These are phyloP conservation scores for Aechmea fasciata DNA, from an alignment of 176 grass and related monocot genomes.

Conservation along the genomic window DNA sequence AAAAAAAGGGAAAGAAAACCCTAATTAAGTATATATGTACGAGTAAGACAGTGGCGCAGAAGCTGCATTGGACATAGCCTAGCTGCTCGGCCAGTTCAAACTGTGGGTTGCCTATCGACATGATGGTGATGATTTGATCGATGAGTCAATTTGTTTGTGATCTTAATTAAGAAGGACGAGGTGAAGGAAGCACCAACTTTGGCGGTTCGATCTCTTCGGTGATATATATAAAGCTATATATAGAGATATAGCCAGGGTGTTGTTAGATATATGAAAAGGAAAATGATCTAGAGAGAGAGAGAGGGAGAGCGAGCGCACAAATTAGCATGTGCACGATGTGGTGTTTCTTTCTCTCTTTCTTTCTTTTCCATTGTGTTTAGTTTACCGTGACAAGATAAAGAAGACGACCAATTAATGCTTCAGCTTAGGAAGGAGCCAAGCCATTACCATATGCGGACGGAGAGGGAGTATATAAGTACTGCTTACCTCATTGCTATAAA, in stretches of 20 bases:
- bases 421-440: no score
- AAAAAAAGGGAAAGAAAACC: neutral
- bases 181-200: neutral
- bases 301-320: no score
- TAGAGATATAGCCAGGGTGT: neutral
- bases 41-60: constrained; percentile 48
- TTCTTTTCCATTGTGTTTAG: no score
- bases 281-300: neutral
- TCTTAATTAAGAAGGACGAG: neutral
- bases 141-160: neutral
- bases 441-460: no score
- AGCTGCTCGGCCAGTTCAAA: constrained; percentile 41
- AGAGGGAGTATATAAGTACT: no score
- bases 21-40: constrained; percentile 9
- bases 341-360: no score
- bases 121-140: neutral
- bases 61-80: constrained; percentile 59
- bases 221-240: no score
- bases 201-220: neutral
- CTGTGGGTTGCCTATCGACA: constrained; percentile 27
- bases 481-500: no score
- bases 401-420: no score
- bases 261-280: neutral
- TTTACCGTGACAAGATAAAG: no score
- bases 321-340: no score